Base-by-base conservation (phyloP, 2,329 filamentous ascomycete species). In the Knufia petricola region DNA sequence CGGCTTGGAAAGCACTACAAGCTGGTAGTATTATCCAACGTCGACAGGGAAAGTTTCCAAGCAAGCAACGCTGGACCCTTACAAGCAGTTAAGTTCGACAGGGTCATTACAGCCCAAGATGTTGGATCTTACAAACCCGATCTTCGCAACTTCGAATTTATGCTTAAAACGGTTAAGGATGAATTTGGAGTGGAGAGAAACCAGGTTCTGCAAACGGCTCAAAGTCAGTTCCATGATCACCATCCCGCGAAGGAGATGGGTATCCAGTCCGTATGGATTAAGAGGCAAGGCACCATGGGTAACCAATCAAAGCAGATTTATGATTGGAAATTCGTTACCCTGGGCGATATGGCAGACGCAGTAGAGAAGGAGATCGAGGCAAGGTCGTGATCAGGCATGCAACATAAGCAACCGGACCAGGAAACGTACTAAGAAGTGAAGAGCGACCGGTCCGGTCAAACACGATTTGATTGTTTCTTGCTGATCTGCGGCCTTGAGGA, bases 101-200 rank as follows among this genome's bases (percentile, higher is more conserved):
- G 74, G 6, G 69, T 84, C 17, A 78, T 83, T 63, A 86, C 82
- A 1, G 84, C 84, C 1, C 70, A 87, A 64, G 75, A 83, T 36
- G 78, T 87, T 43, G 82, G 84, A 1, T 73, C 70, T 3, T 88
- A 87, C 63, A 88, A 87, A 67, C 85, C 85, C 0, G 67, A 75
- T 53, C 61, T 64, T 24, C 61, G 61, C 20, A 87, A 86, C 58
- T 88, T 87, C 55, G 68, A 76, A 47, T 82, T 82, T 58, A 66
- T 87, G 63, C 66, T 86, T 13, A 66, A 73, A 21, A 13, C 28
- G 12, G 72, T 77, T 10, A 19, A 32, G 13, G 72, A 77, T 12
- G 66, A 74, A 59, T 58, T 63, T 4, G 73, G 77, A 4, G 61
- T 85, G 0, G 70, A 73, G 20, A 77, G 76, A 55, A 65, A 66